phyloP scores from a whole-genome alignment of 2,329 filamentous ascomycete genomes.

The Penicillium thymicola region DNA sequence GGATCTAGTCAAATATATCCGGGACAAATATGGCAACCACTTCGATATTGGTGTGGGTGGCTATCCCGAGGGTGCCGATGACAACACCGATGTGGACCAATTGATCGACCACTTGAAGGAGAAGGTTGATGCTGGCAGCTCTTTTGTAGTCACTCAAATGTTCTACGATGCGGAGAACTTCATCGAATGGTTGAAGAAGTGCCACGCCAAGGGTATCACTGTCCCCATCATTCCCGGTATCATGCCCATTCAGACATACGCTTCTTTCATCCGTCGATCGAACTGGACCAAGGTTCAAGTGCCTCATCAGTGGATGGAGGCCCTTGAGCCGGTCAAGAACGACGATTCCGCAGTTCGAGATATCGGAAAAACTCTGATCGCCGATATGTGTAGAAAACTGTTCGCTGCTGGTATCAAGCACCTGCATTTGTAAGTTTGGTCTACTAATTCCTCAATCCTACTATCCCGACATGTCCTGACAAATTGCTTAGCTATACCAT shows the following conservation, averaged over 20 bases:
- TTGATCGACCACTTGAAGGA: slow-evolving; percentile 92
- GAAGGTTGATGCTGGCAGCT: slow-evolving; percentile 90
- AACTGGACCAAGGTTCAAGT: slow-evolving; percentile 88
- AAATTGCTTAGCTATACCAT: slow-evolving; percentile 73
- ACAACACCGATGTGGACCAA: slow-evolving; percentile 79
- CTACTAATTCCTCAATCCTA: neutral
- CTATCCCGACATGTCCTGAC: neutral
- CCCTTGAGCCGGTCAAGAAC: slow-evolving; percentile 90
- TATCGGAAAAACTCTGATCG: slow-evolving; percentile 80
- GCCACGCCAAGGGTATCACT: slow-evolving; percentile 77
- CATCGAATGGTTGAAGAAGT: slow-evolving; percentile 81
- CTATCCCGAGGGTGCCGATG: slow-evolving; percentile 93
- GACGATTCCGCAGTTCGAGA: slow-evolving; percentile 91
- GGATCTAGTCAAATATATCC: slow-evolving; percentile 84
- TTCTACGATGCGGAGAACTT: slow-evolving; percentile 98
- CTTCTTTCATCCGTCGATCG: slow-evolving; percentile 83
- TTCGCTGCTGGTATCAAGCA: slow-evolving; percentile 79
- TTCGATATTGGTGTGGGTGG: slow-evolving; percentile 98
- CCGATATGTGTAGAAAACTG: slow-evolving; percentile 84
- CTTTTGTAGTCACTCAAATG: slow-evolving; percentile 98
- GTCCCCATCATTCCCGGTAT: slow-evolving; percentile 83
- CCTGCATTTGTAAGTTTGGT: slow-evolving; percentile 69
- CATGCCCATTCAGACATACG: slow-evolving; percentile 93
- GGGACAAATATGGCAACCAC: slow-evolving; percentile 74
- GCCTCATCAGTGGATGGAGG: slow-evolving; percentile 74